These are phyloP conservation scores for Trametes sp. DNA, from an alignment of 1,284 basidiomycete genomes.

Conservation along the genomic window DNA sequence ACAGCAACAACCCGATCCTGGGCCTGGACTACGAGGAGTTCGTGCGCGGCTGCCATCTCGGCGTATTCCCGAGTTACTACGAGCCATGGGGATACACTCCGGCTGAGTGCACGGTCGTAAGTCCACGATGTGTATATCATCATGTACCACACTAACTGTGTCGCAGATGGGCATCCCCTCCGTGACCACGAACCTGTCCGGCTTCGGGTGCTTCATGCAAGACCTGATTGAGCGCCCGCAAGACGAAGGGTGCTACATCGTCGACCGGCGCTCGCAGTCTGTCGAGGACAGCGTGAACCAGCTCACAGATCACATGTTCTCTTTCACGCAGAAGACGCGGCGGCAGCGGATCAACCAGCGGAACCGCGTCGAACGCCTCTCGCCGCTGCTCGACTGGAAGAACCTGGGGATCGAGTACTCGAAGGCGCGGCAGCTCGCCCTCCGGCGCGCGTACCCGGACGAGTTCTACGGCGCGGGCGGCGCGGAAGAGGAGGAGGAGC, in stretches of 20 bases:
- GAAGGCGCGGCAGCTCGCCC: constrained; percentile 92
- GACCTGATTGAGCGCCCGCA: constrained; percentile 94
- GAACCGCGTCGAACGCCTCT: constrained; percentile 94
- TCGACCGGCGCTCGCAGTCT: constrained; percentile 90
- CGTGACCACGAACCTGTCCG: constrained; percentile 96
- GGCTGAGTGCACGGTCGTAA: constrained; percentile 83
- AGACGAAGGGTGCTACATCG: constrained; percentile 93
- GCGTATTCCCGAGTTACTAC: constrained; percentile 97
- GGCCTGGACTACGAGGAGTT: constrained; percentile 99
- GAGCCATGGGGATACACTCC: constrained; percentile 95
- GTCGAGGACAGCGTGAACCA: constrained; percentile 92
- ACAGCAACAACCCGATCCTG: constrained; percentile 96
- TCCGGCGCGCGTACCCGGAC: constrained; percentile 95
- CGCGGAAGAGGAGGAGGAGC: constrained; percentile 58
- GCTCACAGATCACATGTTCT: constrained; percentile 77
- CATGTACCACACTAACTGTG: neutral
- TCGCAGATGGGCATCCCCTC: constrained; percentile 94
- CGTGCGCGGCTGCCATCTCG: constrained; percentile 96
- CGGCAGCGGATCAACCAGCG: constrained; percentile 98
- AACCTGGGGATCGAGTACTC: constrained; percentile 96
- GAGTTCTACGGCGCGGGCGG: constrained; percentile 73
- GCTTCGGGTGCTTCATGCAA: constrained; percentile 99
- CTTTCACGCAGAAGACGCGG: constrained; percentile 89
- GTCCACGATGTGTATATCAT: constrained; percentile 37
- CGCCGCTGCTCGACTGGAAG: constrained; percentile 97